phyloP scores from a whole-genome alignment of 139 green algal species.

The Micromonas commoda region DNA sequence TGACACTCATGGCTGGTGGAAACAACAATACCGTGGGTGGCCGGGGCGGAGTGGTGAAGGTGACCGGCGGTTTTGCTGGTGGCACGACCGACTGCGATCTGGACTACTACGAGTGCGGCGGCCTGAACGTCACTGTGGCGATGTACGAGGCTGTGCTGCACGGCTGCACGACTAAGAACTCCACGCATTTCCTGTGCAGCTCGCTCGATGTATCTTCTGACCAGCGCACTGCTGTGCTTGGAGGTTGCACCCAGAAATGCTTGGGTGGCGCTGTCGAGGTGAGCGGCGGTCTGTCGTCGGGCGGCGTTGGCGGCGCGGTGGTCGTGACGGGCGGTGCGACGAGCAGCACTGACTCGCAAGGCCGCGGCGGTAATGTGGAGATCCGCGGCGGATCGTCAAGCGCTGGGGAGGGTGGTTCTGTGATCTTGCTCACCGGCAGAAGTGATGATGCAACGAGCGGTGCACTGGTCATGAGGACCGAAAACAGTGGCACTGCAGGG shows the following conservation, averaged over 20 bases:
- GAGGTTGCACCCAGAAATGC: conserved; percentile 8
- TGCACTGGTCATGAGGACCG: neutral
- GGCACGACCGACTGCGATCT: too few species aligned
- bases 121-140: too few species aligned
- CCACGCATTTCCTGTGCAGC: neutral
- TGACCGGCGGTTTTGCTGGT: too few species aligned
- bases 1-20: too few species aligned
- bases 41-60: too few species aligned
- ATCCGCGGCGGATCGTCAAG: neutral
- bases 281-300: neutral
- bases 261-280: conserved; percentile 11
- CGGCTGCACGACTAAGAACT: too few species aligned
- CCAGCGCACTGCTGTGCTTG: neutral
- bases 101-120: too few species aligned
- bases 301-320: conserved; percentile 5
- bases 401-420: neutral
- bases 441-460: neutral
- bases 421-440: neutral
- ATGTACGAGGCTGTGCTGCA: too few species aligned
- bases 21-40: too few species aligned
- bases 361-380: conserved; percentile 14
- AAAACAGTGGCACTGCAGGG: neutral
- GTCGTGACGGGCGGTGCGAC: neutral
- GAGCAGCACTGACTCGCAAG: neutral
- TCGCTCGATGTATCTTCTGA: neutral